phyloP scores from a whole-genome alignment of 768 basidiomycete species.

The Russula virescens region DNA sequence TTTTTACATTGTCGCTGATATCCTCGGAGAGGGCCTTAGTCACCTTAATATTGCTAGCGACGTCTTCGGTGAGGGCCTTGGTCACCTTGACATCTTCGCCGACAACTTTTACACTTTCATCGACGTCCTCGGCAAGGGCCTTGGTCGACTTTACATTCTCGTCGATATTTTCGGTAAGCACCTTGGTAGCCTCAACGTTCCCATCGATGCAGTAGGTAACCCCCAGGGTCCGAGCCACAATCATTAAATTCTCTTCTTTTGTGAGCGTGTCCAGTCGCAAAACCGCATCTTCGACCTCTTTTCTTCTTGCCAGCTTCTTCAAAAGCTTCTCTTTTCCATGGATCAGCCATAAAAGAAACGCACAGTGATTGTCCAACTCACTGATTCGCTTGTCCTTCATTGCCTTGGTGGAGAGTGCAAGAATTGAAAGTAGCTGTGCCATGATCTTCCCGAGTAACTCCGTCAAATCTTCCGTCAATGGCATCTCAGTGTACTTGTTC shows the following conservation, averaged over 20 bases:
- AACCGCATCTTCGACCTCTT: background rate
- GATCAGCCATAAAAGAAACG: background rate
- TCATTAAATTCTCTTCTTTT: background rate
- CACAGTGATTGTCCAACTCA: background rate
- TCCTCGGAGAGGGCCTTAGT: too few relatives aligned
- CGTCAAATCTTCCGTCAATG: background rate
- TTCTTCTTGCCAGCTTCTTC: background rate
- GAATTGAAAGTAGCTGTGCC: background rate
- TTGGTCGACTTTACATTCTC: background rate
- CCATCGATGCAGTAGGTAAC: background rate
- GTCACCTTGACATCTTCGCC: background rate
- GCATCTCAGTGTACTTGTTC: background rate
- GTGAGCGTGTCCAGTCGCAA: background rate
- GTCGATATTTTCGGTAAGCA: background rate
- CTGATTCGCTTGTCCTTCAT: background rate
- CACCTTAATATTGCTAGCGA: too few relatives aligned
- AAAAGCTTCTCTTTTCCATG: background rate
- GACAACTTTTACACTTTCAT: background rate
- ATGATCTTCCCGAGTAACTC: conserved; percentile 1
- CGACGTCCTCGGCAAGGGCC: background rate
- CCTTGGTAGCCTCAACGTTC: background rate
- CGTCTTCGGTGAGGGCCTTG: too few relatives aligned
- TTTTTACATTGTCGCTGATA: background rate
- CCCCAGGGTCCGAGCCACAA: background rate
- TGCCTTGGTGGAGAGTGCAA: background rate